Percentiles rank a stretch among this genome's conserved stretches.
Conservation (phyloP, 345 rosid species). For the Dovyalis caffra region DNA sequence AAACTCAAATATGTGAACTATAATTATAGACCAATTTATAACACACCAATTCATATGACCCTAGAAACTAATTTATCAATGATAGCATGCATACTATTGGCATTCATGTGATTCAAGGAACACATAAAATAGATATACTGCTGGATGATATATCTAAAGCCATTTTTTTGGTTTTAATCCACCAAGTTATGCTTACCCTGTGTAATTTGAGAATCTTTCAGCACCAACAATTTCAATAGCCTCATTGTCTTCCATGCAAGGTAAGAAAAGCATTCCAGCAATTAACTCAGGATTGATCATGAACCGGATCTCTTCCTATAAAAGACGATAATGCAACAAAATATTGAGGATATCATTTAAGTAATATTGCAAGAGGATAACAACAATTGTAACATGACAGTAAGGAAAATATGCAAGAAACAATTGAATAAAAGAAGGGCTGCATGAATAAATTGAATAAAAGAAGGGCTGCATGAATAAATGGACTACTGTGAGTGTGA, state of each 20-base stretch:
- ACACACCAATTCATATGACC: background rate
- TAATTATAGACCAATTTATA: background rate
- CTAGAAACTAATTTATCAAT: background rate
- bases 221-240: conserved; percentile 85
- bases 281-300: conserved; percentile 93
- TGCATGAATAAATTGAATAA: background rate
- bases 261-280: conserved; percentile 89
- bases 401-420: conserved; percentile 8
- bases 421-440: background rate
- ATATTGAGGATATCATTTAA: background rate
- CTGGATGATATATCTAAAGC: background rate
- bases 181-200: conserved; percentile 54
- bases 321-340: background rate
- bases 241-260: conserved; percentile 85
- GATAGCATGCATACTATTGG: background rate
- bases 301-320: conserved; percentile 96
- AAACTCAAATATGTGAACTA: background rate
- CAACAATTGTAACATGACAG: background rate
- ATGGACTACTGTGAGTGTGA: background rate
- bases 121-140: background rate
- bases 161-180: background rate
- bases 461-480: background rate
- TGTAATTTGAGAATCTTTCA: conserved; percentile 81
- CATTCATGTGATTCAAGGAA: background rate
- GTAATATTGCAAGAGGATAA: background rate